Base-by-base conservation (phyloP, 192 early-diverging fungal species). In the Martensiomyces pterosporus region DNA sequence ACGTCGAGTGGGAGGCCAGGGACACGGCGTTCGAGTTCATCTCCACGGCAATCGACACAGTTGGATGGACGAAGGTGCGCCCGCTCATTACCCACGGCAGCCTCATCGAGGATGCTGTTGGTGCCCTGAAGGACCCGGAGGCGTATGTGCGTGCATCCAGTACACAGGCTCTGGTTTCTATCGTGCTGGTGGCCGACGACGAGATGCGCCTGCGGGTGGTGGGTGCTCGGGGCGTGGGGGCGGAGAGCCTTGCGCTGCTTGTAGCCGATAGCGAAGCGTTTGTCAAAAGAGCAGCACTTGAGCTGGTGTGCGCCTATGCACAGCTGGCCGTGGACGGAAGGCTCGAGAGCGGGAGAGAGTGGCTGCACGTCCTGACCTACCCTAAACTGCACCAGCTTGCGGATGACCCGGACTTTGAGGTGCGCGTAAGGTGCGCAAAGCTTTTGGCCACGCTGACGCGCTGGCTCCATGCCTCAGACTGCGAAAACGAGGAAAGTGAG, bases 71-170 rank as follows among this genome's bases (percentile, higher is more conserved):
- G 0, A 26, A 23, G 24, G 49, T 32, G 0, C 34, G 19, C 19
- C 13, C 23, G 10, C 18, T 64, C 13, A 26, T 53, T 5, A 27
- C 15, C 16, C 13, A 21, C 9, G n/a, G 32, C 21, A 29, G 18
- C 19, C 47, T 68, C 22, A 23, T 56, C 6, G 45, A 46, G 14
- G 70, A 67, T 24, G 41, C 49, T n/a, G 40, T 47, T 3, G 25
- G 14, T 12, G 52, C 55, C 2, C 32, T 67, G 33, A 29, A 24
- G 4, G 71, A 75, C 22, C 43, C 59, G 1, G 64, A 75, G 49
- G 71, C 62, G 26, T 67, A 75, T 33, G 65, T 75, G 43, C 64
- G 71, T 1, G 71, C 71, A 9, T 61, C 71, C 36, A 65, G 49
- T 0, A 51, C 57, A 1, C 43, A 55, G 10, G 39, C 49, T n/a